A percentile compares a stretch with the other conserved stretches of the same genome.
phyloP scores from a whole-genome alignment of 257 asterid genomes.

The Solanum pimpinellifolium region DNA sequence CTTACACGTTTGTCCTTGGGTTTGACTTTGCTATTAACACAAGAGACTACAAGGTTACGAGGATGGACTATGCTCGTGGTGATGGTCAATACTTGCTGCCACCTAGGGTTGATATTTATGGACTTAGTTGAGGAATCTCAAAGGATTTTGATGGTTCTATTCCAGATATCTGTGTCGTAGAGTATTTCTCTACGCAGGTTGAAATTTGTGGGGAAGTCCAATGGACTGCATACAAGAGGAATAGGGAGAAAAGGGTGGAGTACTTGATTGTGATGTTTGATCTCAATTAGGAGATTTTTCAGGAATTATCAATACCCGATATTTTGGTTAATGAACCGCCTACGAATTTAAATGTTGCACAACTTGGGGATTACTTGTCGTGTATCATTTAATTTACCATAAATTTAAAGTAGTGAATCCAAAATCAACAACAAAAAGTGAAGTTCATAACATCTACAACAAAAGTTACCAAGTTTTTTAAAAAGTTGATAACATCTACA shows the following conservation, averaged over 20 bases:
- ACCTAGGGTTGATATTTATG: constrained; percentile 5
- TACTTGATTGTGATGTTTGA: constrained; percentile 2
- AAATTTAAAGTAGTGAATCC: too few species aligned
- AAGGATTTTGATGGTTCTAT: not conserved
- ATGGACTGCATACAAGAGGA: not conserved
- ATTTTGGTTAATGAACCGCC: not conserved
- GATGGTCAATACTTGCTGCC: not conserved
- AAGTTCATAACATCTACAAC: too few species aligned
- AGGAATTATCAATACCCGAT: not conserved
- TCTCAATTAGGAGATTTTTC: not conserved
- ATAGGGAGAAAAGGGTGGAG: not conserved
- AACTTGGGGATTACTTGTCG: not conserved
- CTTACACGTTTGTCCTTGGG: too few species aligned
- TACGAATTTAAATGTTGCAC: not conserved
- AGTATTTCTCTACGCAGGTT: too few species aligned
- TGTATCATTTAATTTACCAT: not conserved
- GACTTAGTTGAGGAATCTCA: not conserved
- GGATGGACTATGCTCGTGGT: too few species aligned
- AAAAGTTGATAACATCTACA: too few species aligned
- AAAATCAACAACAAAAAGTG: too few species aligned
- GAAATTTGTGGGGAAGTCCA: too few species aligned
- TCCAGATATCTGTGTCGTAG: not conserved
- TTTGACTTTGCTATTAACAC: too few species aligned
- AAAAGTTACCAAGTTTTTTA: too few species aligned
- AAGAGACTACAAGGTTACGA: too few species aligned